These are phyloP conservation scores for Halteria grandinella DNA, from an alignment of 73 alveolate species.

Conservation along the genomic window DNA sequence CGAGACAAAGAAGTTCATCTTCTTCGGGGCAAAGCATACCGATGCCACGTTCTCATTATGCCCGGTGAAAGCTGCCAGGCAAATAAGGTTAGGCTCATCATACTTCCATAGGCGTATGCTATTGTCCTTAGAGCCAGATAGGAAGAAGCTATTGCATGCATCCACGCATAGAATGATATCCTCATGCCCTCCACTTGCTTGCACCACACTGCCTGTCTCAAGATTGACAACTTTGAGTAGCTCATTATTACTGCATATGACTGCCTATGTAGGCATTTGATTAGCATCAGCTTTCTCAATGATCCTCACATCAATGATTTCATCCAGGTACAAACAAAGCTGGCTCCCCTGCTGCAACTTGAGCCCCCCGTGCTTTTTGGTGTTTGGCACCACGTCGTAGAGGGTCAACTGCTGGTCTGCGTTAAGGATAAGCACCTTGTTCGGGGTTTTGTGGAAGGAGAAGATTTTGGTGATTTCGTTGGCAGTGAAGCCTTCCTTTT, in stretches of 20 bases:
- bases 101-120: slow-evolving; percentile 90
- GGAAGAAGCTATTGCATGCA: slow-evolving; percentile 68
- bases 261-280: slow-evolving; percentile 64
- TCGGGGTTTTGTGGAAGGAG: background rate
- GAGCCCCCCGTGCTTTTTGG: background rate
- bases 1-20: slow-evolving; percentile 70
- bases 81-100: slow-evolving; percentile 65
- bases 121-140: slow-evolving; percentile 94
- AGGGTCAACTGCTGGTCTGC: slow-evolving; percentile 45
- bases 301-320: slow-evolving; percentile 77
- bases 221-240: slow-evolving; percentile 72
- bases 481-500: slow-evolving; percentile 52
- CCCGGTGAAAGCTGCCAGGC: slow-evolving; percentile 80
- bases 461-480: slow-evolving; percentile 49
- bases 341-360: slow-evolving; percentile 15
- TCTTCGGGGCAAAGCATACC: slow-evolving; percentile 77
- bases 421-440: slow-evolving; percentile 26
- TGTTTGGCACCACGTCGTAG: slow-evolving; percentile 11
- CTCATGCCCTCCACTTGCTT: slow-evolving; percentile 88
- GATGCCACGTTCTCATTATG: slow-evolving; percentile 88
- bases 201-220: slow-evolving; percentile 63
- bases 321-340: slow-evolving; percentile 80
- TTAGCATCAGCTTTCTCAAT: slow-evolving; percentile 57
- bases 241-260: slow-evolving; percentile 83
- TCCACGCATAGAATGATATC: slow-evolving; percentile 91